Conservation (phyloP, 177 flowering plant genomes). For the Vitis hybrid region DNA sequence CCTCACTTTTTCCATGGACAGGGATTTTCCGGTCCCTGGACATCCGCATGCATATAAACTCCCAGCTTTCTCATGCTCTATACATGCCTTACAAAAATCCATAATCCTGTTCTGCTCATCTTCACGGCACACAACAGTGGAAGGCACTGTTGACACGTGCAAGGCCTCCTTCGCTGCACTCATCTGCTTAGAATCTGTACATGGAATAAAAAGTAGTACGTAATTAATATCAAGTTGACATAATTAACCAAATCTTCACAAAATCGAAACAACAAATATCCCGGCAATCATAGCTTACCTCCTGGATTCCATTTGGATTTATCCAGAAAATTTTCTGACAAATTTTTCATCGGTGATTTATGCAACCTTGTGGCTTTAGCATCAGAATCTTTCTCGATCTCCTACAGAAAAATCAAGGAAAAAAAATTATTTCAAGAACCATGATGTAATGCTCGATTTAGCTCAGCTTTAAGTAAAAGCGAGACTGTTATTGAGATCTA, state of each 20-base stretch:
- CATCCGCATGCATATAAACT: conserved; percentile 86
- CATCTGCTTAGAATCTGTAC: conserved; percentile 59
- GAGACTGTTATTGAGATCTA: neutral
- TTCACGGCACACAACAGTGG: conserved; percentile 68
- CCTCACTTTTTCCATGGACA: conserved; percentile 77
- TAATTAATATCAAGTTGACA: neutral
- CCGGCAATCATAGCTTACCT: conserved; percentile 29
- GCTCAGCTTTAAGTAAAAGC: neutral
- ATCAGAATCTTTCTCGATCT: conserved; percentile 16
- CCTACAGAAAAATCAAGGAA: conserved; percentile 18
- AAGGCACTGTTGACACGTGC: conserved; percentile 72
- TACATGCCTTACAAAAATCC: conserved; percentile 69
- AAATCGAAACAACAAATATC: neutral
- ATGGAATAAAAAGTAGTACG: neutral
- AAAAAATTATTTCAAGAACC: neutral
- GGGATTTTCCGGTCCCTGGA: conserved; percentile 93
- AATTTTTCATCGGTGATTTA: conserved; percentile 32
- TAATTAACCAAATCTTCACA: neutral
- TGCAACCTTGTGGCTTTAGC: conserved; percentile 6
- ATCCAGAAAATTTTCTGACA: conserved; percentile 20
- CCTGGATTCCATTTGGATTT: conserved; percentile 62
- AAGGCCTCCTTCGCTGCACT: conserved; percentile 71
- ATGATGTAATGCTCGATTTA: neutral
- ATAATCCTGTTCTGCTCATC: conserved; percentile 69
- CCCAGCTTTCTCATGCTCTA: conserved; percentile 67